These are phyloP conservation scores for Penicillium crystallinum DNA, from an alignment of 495 filamentous ascomycete genomes.

Conservation along the genomic window DNA sequence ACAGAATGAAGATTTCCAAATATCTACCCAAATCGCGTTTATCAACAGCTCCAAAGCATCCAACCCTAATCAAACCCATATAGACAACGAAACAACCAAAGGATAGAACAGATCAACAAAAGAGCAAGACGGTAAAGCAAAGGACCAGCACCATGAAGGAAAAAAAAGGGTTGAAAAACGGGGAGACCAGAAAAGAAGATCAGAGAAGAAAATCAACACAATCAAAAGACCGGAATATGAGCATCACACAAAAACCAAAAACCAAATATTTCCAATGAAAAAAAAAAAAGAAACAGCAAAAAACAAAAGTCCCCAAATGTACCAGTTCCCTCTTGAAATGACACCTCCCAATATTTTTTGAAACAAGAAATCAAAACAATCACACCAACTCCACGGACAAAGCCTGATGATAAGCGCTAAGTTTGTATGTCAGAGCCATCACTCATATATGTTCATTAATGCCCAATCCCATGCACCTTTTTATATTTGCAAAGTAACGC, in stretches of 20 bases:
- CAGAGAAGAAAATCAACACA: slow-evolving; percentile 3
- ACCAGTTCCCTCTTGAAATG: slow-evolving; percentile 5
- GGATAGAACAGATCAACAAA: slow-evolving; percentile 11
- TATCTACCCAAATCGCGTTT: slow-evolving; percentile 15
- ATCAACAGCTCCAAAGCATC: slow-evolving; percentile 15
- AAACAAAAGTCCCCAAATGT: slow-evolving; percentile 6
- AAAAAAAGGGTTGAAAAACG: background rate
- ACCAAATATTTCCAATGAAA: slow-evolving; percentile 8
- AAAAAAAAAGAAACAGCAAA: slow-evolving; percentile 3
- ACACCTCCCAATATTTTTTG: slow-evolving; percentile 19
- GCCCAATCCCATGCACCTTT: slow-evolving; percentile 6
- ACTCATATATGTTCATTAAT: slow-evolving; percentile 24
- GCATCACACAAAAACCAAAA: background rate
- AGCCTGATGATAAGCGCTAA: slow-evolving; percentile 14
- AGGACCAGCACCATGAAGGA: background rate
- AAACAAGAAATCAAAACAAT: slow-evolving; percentile 3
- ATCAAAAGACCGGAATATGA: slow-evolving; percentile 4
- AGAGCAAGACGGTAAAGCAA: slow-evolving; percentile 8
- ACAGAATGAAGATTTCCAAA: slow-evolving; percentile 1
- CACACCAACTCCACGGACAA: slow-evolving; percentile 19
- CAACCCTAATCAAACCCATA: slow-evolving; percentile 9
- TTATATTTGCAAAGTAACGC: background rate
- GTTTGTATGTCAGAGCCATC: slow-evolving; percentile 22
- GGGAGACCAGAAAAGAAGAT: slow-evolving; percentile 2
- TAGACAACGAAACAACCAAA: slow-evolving; percentile 8